Percentiles rank a stretch among this genome's conserved stretches.
phyloP scores from a whole-genome alignment of 257 asterid species.

The Nicotiana attenuata region DNA sequence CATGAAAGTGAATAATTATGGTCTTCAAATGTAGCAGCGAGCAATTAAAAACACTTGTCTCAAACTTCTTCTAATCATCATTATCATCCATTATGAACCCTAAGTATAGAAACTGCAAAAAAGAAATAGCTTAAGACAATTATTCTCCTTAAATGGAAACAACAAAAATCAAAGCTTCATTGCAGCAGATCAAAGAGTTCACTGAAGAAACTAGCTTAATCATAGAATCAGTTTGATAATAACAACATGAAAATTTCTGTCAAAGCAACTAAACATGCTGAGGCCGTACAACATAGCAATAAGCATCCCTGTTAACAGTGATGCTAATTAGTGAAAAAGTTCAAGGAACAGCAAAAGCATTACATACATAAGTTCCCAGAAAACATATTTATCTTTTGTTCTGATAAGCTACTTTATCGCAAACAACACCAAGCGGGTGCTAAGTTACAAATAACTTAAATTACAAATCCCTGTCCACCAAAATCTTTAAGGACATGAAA shows the following conservation, averaged over 20 bases:
- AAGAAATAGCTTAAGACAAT: too few relatives aligned
- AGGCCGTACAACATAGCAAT: constrained; percentile 49
- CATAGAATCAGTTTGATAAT: too few relatives aligned
- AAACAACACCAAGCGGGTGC: background rate
- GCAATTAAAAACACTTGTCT: background rate
- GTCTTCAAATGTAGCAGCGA: background rate
- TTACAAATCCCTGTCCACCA: background rate
- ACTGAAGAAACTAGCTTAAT: too few relatives aligned
- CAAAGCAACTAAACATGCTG: too few relatives aligned
- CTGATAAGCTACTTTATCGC: background rate
- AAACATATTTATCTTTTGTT: background rate
- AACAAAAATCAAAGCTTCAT: too few relatives aligned
- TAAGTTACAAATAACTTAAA: background rate
- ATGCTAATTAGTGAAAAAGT: constrained; percentile 11
- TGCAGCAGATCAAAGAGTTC: too few relatives aligned
- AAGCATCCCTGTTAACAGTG: constrained; percentile 70
- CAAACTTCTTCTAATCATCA: background rate
- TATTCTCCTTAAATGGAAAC: too few relatives aligned
- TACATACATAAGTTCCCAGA: background rate
- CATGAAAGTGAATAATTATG: background rate
- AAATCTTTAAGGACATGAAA: background rate
- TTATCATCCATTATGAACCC: background rate
- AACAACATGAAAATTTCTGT: too few relatives aligned
- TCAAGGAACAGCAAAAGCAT: background rate
- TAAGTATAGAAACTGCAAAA: background rate